phyloP scores from a whole-genome alignment of 495 filamentous ascomycete species.

The Penicillium antarcticum region DNA sequence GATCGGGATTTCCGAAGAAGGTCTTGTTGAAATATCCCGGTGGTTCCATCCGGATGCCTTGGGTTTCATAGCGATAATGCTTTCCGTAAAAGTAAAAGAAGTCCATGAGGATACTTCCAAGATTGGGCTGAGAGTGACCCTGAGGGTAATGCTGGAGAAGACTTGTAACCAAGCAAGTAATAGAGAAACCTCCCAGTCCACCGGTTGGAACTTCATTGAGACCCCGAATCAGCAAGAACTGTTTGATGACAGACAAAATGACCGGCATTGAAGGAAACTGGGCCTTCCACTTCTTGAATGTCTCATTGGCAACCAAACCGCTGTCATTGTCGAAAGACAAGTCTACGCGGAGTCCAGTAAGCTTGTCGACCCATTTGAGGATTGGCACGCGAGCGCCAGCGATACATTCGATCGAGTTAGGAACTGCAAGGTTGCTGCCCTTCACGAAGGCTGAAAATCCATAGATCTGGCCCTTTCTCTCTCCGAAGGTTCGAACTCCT shows the following conservation, averaged over 20 bases:
- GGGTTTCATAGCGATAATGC: slow-evolving; percentile 59
- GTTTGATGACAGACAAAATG: slow-evolving; percentile 83
- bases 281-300: slow-evolving; percentile 73
- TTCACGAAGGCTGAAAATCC: slow-evolving; percentile 52
- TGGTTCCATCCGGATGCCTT: slow-evolving; percentile 72
- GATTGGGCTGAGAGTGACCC: slow-evolving; percentile 56
- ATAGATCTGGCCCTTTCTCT: slow-evolving; percentile 43
- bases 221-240: slow-evolving; percentile 82
- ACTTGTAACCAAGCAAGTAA: slow-evolving; percentile 89
- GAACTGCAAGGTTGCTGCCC: slow-evolving; percentile 42
- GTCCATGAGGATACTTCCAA: slow-evolving; percentile 75
- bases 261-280: slow-evolving; percentile 79
- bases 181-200: slow-evolving; percentile 90
- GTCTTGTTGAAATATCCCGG: slow-evolving; percentile 70
- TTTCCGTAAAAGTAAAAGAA: slow-evolving; percentile 90
- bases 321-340: slow-evolving; percentile 90
- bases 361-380: slow-evolving; percentile 78
- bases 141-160: slow-evolving; percentile 75
- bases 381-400: slow-evolving; percentile 79
- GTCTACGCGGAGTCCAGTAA: slow-evolving; percentile 76
- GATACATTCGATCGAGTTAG: slow-evolving; percentile 60
- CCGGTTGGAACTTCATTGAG: slow-evolving; percentile 88
- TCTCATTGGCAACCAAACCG: slow-evolving; percentile 72
- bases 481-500: slow-evolving; percentile 41
- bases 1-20: slow-evolving; percentile 36